Evolutionary conservation across 192 early-diverging fungal species (phyloP).

Genomic region (Podochytrium sp.): DNA sequence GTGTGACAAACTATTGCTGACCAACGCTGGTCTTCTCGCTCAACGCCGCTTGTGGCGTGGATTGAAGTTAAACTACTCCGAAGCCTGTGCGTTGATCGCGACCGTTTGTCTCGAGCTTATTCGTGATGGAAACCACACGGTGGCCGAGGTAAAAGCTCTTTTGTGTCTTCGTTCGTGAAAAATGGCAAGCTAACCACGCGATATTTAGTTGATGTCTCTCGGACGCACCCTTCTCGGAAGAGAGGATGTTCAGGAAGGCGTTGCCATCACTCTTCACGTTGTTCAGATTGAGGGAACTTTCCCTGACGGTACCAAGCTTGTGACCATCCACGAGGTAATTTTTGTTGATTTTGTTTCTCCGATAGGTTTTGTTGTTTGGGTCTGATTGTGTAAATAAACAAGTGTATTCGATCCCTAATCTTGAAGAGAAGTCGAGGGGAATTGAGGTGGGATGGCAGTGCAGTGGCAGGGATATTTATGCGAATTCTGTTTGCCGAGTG

Average conservation of each 20-base stretch:
- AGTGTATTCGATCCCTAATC: too few relatives aligned
- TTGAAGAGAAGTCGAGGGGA: too few relatives aligned
- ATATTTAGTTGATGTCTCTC: constrained; percentile 75
- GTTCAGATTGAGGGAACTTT: constrained; percentile 88
- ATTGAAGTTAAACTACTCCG: constrained; percentile 81
- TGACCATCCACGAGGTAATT: constrained; percentile 92
- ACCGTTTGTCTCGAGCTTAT: constrained; percentile 85
- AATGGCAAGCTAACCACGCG: too few relatives aligned
- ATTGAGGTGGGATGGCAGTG: too few relatives aligned
- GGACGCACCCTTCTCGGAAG: constrained; percentile 87
- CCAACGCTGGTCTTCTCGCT: constrained; percentile 85
- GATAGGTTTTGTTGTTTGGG: too few relatives aligned
- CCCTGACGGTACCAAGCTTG: constrained; percentile 89
- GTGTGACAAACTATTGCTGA: constrained; percentile 87
- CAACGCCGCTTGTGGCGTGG: constrained; percentile 91
- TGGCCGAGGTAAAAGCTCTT: constrained; percentile 71
- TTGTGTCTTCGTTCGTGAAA: too few relatives aligned
- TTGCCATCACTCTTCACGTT: constrained; percentile 71
- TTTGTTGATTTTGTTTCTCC: constrained; percentile 78
- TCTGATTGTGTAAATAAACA: too few relatives aligned
- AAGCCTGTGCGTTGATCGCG: constrained; percentile 85
- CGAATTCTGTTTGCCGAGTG: too few relatives aligned
- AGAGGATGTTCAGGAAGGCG: constrained; percentile 78
- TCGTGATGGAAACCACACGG: constrained; percentile 84
- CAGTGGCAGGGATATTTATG: too few relatives aligned